Base-by-base conservation (phyloP, 2,329 filamentous ascomycete species). In the Colletotrichum sp. region DNA sequence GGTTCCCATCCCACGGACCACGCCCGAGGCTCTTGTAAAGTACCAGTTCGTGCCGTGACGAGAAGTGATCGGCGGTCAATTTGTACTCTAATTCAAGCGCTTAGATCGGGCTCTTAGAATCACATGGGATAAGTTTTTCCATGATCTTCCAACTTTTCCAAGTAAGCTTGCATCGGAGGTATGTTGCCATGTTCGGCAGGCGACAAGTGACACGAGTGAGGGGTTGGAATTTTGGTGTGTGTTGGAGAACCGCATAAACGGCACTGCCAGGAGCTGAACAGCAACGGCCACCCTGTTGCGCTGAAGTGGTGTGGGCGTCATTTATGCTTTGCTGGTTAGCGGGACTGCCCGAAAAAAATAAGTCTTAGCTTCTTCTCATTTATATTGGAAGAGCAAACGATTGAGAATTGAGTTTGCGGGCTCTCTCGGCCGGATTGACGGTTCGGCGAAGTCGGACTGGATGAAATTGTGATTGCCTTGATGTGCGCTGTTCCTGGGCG, bases 131-230 rank as follows among this genome's bases (percentile, higher is more conserved):
- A 52, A 52, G 43, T 13, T 52, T 52, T 52, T 52, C 43, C 43
- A 52, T 52, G 43, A 52, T 8, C 22, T 4, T 66, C 27, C 25
- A 30, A 32, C 13, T 18, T 66, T 28, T 66, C 7, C 34, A 22
- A 48, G 30, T 34, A 25, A 28, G 48, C 39, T n/a, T 62, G 69
- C 69, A 55, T 75, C 72, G 72, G 72, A 67, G 52, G 12, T 67
- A n/a, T 39, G 22, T 75, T 72, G 13, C 73, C 62, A 7, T 67
- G 39, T 75, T 75, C n/a, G 73, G 73, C 62, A 75, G 69, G 73
- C 69, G 62, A 66, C 69, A 62, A 62, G 52, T 4, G 3, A 27
- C 32, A 32, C 25, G 32, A 27, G 16, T 28, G 18, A 52, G 43
- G 61, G 13, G 16, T 64, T 64, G 60, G 3, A 3, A 18, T 5